Base-by-base conservation (phyloP, 2,329 filamentous ascomycete species). In the Cryphonectria parasitica region DNA sequence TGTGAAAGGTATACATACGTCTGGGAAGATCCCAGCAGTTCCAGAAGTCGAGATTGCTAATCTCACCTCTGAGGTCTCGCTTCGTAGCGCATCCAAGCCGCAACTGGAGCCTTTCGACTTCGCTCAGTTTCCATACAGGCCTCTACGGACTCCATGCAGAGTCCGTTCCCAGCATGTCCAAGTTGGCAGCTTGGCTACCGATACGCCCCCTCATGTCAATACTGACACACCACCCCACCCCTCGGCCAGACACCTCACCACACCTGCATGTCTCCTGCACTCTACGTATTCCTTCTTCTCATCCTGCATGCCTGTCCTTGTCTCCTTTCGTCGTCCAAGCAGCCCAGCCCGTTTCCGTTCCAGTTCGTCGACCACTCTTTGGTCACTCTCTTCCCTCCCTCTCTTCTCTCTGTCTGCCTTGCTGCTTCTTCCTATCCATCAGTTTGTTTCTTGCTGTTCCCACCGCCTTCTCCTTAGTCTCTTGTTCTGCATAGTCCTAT, bases 31-130 rank as follows among this genome's bases (percentile, higher is more conserved):
- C 60, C 39, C 39, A 52, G 66, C 56, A 52, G 65, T 43, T 58
- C 43, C 63, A 58, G 67, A 43, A 22, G 63, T 49, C 67, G 70
- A 71, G 70, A 71, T 71, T 71, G 70, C 70, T 71, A 69, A 71
- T 71, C 70, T 71, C 70, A 71, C 70, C 62, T 69, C 69, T 66
- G 66, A 66, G 66, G 69, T 54, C 65, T 52, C 62, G 39, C 34
- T 41, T 43, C 34, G 28, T n/a, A 22, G 63, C 67, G 54, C 64
- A 54, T 34, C 65, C 65, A 68, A 52, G 64, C 64, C 36, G 28
- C n/a, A 13, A 36, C 19, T 54, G 68, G 66, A 43, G 65, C 31
- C 54, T 28, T 54, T 69, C 62, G 62, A 54, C 64, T 69, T 68
- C 65, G 28, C 52, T 64, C 65, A 43, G 66, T 28, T 49, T 49